Conservation (phyloP, 257 asterid species). For the Nicotiana obtusifolia region DNA sequence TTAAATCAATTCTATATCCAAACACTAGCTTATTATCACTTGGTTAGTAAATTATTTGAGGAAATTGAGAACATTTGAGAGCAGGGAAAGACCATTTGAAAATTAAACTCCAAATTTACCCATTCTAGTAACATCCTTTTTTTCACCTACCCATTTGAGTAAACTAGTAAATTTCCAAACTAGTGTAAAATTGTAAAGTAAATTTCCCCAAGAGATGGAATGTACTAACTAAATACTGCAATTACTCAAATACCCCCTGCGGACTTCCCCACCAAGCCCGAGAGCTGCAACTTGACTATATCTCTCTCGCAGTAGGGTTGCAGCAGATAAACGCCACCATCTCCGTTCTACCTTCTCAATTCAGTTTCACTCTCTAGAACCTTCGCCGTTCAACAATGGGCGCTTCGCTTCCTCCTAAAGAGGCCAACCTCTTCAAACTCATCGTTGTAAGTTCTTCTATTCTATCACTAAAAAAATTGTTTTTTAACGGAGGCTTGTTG, state of each 20-base stretch:
- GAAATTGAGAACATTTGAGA: too few relatives aligned
- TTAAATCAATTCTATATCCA: neutral
- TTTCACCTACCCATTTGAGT: neutral
- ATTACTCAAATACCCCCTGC: neutral
- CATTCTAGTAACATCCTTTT: neutral
- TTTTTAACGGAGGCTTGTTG: neutral
- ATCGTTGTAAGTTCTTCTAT: conserved; percentile 73
- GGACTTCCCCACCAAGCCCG: conserved; percentile 8
- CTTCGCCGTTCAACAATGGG: conserved; percentile 52
- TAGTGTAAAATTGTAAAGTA: neutral
- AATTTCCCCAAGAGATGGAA: neutral
- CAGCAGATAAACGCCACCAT: conserved; percentile 83
- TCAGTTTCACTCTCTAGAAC: conserved; percentile 13
- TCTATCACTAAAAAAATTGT: neutral
- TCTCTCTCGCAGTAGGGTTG: conserved; percentile 62
- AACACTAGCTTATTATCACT: too few relatives aligned
- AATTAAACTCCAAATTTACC: neutral
- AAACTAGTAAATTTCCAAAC: too few relatives aligned
- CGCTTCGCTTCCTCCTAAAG: conserved; percentile 91
- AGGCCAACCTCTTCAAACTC: conserved; percentile 96
- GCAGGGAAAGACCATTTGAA: too few relatives aligned
- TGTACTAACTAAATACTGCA: neutral
- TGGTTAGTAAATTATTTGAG: too few relatives aligned
- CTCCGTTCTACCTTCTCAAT: conserved; percentile 17
- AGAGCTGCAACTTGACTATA: conserved; percentile 6